Base-by-base conservation (phyloP, 2,329 filamentous ascomycete species). In the Aureobasidium sp. region DNA sequence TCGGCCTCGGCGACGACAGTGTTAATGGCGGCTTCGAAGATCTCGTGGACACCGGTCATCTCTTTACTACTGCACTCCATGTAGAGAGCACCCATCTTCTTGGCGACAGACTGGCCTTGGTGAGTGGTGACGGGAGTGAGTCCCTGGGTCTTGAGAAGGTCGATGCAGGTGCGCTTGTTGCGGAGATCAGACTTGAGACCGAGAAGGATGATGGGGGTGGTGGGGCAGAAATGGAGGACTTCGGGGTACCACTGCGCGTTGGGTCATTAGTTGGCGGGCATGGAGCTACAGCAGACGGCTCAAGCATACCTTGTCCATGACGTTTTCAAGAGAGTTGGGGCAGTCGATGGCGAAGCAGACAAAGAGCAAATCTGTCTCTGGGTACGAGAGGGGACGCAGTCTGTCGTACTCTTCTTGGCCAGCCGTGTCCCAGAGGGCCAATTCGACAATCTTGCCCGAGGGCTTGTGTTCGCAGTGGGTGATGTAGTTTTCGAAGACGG, bases 401-500 rank as follows among this genome's bases (percentile, higher is more conserved):
- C 93, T 85, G 76, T 98, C 93, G 70, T 98, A 98, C 74, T 97
- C 93, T 72, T 98, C 93, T 72, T 98, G 93, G 34, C 93, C 93
- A 63, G 93, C 93, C 24, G 93, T 98, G 72, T 98, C 93, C 93
- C 93, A 98, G 49, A 98, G 80, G 35, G 93, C 93, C 57, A 98
- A 81, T 74, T 98, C 93, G 61, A 98, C 90, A 55, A 86, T 90
- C 79, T 96, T 97, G 66, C 91, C 90, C 11, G 86, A 88, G 39
- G 84, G 81, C 59, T 84, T 82, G 73, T 98, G 93, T 56, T 84
- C 86, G 54, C 91, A 94, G 70, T 95, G 91, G 52, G 93, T 96
- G 74, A 98, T 97, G 80, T 98, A 98, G 77, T 98, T 98, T 68
- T 98, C 93, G 70, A 98, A 98, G 49, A 98, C 93, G 2, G 93